phyloP scores from a whole-genome alignment of 2,329 filamentous ascomycete genomes.

The Coniella lustricola region DNA sequence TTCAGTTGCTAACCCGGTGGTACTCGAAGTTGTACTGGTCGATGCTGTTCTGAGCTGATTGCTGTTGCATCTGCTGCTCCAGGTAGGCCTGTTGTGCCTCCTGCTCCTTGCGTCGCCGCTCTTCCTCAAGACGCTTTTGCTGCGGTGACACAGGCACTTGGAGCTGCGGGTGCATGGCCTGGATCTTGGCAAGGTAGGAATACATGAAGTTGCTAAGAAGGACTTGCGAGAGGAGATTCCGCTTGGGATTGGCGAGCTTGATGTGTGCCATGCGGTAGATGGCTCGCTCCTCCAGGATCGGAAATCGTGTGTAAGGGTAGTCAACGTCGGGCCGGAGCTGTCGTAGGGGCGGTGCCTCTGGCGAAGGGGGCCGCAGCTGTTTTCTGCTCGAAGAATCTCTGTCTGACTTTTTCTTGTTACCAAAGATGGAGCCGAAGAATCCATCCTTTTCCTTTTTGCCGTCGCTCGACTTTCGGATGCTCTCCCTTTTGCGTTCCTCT shows the following conservation, averaged over 20 bases:
- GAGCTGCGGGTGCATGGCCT: conserved; percentile 96
- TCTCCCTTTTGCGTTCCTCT: conserved; percentile 77
- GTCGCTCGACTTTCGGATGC: conserved; percentile 62
- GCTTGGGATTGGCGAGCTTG: conserved; percentile 93
- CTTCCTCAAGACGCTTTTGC: conserved; percentile 31
- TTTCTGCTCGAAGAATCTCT: conserved; percentile 70
- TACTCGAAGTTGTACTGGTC: conserved; percentile 30
- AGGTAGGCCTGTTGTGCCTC: conserved; percentile 36
- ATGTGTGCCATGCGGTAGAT: conserved; percentile 99
- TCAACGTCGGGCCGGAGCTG: conserved; percentile 80
- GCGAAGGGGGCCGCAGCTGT: conserved; percentile 68
- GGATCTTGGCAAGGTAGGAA: conserved; percentile 94
- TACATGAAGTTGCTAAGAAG: conserved; percentile 99
- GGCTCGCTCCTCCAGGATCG: conserved; percentile 88
- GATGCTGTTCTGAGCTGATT: conserved; percentile 20
- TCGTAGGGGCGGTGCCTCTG: conserved; percentile 61
- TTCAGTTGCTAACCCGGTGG: conserved; percentile 24
- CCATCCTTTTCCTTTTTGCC: conserved; percentile 89
- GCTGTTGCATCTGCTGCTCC: conserved; percentile 33
- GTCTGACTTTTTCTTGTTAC: conserved; percentile 81
- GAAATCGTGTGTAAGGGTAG: conserved; percentile 93
- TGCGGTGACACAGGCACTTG: conserved; percentile 77
- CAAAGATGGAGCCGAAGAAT: conserved; percentile 90
- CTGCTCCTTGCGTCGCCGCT: conserved; percentile 44
- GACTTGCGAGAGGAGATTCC: conserved; percentile 88